phyloP scores from a whole-genome alignment of 1,139 yeast genomes.

The Nakaseomyces bracarensis region DNA sequence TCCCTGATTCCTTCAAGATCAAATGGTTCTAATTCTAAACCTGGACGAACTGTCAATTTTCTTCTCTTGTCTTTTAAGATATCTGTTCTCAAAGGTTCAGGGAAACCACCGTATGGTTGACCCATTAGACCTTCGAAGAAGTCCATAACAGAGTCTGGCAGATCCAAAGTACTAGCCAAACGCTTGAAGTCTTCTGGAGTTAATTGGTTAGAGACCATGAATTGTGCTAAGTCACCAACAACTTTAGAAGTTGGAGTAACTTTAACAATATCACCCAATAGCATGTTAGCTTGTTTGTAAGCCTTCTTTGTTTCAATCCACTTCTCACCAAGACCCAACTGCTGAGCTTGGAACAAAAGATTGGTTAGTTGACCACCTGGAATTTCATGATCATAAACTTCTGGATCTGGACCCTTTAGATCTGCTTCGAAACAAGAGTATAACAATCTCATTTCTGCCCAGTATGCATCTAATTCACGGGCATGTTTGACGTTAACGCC shows the following conservation, averaged over 20 bases:
- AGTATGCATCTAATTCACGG: slow-evolving; percentile 81
- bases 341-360: slow-evolving; percentile 96
- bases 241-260: slow-evolving; percentile 99
- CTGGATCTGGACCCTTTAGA: slow-evolving; percentile 98
- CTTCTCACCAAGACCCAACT: slow-evolving; percentile 90
- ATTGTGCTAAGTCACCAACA: slow-evolving; percentile 97
- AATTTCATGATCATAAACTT: slow-evolving; percentile 94
- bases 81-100: slow-evolving; percentile 92
- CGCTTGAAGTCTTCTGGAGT: slow-evolving; percentile 75
- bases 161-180: slow-evolving; percentile 83
- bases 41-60: slow-evolving; percentile 84
- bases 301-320: slow-evolving; percentile 95
- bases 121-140: slow-evolving; percentile 99
- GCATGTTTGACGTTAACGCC: slow-evolving; percentile 62
- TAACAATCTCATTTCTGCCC: slow-evolving; percentile 97
- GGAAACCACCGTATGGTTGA: slow-evolving; percentile 99
- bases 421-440: slow-evolving; percentile 98
- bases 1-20: slow-evolving; percentile 63
- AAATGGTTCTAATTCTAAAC: slow-evolving; percentile 75
- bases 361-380: slow-evolving; percentile 99
- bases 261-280: slow-evolving; percentile 93
- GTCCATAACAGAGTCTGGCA: slow-evolving; percentile 97
- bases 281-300: slow-evolving; percentile 78
- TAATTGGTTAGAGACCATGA: slow-evolving; percentile 93
- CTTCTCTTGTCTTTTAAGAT: slow-evolving; percentile 83